Conservation (phyloP, 306 rosid species). For the Trichosanthes truncata region DNA sequence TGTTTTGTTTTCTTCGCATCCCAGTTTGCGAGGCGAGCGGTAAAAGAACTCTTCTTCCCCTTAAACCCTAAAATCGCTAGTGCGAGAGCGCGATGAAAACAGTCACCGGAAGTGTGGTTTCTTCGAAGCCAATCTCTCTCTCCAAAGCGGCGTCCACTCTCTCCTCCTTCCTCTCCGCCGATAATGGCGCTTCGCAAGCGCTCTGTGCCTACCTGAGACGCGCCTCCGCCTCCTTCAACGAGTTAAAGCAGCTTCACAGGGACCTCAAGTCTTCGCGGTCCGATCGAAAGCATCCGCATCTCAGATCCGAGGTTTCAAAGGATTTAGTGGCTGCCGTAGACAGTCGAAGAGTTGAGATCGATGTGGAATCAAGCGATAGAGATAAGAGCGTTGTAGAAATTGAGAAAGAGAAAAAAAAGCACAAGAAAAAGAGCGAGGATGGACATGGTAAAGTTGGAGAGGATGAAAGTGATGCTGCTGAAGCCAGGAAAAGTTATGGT, state of each 20-base stretch:
- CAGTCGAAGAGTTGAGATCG: background rate
- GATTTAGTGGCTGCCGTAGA: constrained; percentile 9
- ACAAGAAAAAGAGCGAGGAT: constrained; percentile 8
- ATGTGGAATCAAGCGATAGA: background rate
- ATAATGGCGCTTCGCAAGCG: constrained; percentile 27
- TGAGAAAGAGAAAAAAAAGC: constrained; percentile 5
- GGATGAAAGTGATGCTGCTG: background rate
- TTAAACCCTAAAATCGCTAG: background rate
- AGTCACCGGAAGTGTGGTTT: constrained; percentile 17
- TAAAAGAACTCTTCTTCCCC: background rate
- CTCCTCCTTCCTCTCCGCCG: constrained; percentile 23
- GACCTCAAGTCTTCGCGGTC: constrained; percentile 15
- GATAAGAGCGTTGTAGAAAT: background rate
- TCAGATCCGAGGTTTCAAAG: constrained; percentile 1
- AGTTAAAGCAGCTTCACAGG: constrained; percentile 33
- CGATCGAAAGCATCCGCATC: background rate
- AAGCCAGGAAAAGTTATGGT: background rate
- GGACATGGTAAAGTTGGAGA: background rate
- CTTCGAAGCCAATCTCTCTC: constrained; percentile 36
- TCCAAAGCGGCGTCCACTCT: constrained; percentile 31
- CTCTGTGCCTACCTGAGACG: constrained; percentile 33
- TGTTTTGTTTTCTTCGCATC: too few species aligned
- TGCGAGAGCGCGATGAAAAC: constrained; percentile 19
- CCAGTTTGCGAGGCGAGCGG: background rate
- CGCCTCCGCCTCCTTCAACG: constrained; percentile 33